Percentiles rank a stretch among this genome's conserved stretches.
phyloP scores from a whole-genome alignment of 148 eudicot species.

The Drosera capensis region DNA sequence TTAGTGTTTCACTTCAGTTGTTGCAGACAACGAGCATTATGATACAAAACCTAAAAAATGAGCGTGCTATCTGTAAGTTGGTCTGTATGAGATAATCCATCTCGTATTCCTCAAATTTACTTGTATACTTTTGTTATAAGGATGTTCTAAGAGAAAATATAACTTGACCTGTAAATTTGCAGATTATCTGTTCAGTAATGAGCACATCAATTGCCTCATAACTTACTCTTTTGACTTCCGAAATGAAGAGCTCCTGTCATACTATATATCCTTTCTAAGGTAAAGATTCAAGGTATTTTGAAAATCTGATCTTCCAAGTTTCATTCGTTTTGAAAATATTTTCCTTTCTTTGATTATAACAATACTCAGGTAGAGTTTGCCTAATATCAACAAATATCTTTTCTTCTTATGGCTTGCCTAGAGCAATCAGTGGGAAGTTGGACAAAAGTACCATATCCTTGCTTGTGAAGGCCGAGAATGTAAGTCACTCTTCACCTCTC shows the following conservation, averaged over 20 bases:
- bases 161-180: constrained; percentile 16
- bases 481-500: constrained; percentile 29
- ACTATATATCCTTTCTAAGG: constrained; percentile 90
- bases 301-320: neutral
- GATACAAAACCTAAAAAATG: constrained; percentile 76
- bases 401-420: constrained; percentile 21
- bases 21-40: constrained; percentile 92
- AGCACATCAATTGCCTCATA: constrained; percentile 85
- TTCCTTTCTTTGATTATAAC: neutral
- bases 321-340: neutral
- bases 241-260: constrained; percentile 83
- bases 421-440: constrained; percentile 97
- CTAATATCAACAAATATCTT: too few relatives aligned
- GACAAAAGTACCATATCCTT: constrained; percentile 85
- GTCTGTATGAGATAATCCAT: neutral
- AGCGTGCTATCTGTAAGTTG: constrained; percentile 84
- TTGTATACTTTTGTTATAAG: neutral
- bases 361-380: constrained; percentile 4
- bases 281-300: constrained; percentile 14
- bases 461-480: constrained; percentile 73
- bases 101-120: too few relatives aligned
- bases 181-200: constrained; percentile 97
- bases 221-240: constrained; percentile 91
- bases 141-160: neutral
- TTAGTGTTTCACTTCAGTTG: constrained; percentile 64